These are phyloP conservation scores for Penicillium sp. DNA, from an alignment of 2,329 filamentous ascomycete species.

Conservation along the genomic window DNA sequence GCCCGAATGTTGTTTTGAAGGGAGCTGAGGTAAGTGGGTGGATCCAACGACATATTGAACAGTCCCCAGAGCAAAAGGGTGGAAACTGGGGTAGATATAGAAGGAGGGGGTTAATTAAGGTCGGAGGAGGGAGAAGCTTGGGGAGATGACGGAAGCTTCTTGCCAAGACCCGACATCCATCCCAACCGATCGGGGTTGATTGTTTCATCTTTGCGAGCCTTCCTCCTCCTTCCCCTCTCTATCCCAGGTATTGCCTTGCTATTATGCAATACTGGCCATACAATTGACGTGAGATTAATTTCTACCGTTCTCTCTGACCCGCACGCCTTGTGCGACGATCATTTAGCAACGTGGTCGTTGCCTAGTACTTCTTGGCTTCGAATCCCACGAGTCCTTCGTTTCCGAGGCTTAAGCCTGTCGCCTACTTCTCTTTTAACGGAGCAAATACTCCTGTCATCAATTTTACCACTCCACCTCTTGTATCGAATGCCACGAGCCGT, in stretches of 20 bases:
- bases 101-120: constrained; percentile 8
- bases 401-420: background rate
- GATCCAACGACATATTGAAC: constrained; percentile 78
- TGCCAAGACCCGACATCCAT: constrained; percentile 25
- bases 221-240: constrained; percentile 2
- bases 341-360: constrained; percentile 14
- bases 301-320: background rate
- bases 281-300: background rate
- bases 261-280: background rate
- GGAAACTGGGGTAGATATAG: constrained; percentile 7
- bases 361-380: constrained; percentile 9
- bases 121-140: constrained; percentile 19
- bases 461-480: background rate
- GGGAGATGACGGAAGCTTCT: constrained; percentile 26
- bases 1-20: constrained; percentile 97
- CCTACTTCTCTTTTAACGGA: background rate
- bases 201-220: constrained; percentile 14
- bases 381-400: constrained; percentile 7
- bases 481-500: background rate
- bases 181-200: constrained; percentile 14
- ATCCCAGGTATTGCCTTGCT: background rate
- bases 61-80: constrained; percentile 4
- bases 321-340: constrained; percentile 6
- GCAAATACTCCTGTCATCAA: background rate
- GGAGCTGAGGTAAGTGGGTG: constrained; percentile 82